Evolutionary conservation across 257 asterid genomes (phyloP).

Genomic region (Solanum megistacrolobum): DNA sequence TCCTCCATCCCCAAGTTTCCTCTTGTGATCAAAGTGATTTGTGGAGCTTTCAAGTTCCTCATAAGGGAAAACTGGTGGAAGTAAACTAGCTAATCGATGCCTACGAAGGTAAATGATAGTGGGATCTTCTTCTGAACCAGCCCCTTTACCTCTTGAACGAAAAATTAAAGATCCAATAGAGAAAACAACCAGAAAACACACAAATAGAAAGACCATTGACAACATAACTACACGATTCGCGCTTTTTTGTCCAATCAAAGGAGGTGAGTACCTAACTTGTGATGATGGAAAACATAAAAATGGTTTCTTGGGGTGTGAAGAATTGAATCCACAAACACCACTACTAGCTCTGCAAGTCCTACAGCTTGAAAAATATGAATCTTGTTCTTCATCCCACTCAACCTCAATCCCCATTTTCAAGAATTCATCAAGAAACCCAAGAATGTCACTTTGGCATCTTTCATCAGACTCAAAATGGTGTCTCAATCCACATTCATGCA

Average conservation of each 20-base stretch:
- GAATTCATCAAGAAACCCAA: slow-evolving; percentile 58
- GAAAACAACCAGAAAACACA: slow-evolving; percentile 39
- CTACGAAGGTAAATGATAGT: slow-evolving; percentile 65
- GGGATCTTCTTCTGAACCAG: slow-evolving; percentile 62
- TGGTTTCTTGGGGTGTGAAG: slow-evolving; percentile 37
- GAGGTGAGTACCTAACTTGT: not conserved
- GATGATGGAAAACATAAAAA: slow-evolving; percentile 49
- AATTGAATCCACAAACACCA: slow-evolving; percentile 77
- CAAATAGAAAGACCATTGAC: slow-evolving; percentile 27
- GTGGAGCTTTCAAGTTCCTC: slow-evolving; percentile 84
- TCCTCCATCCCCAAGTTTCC: slow-evolving; percentile 95
- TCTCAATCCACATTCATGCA: slow-evolving; percentile 48
- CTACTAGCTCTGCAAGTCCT: slow-evolving; percentile 35
- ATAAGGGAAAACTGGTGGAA: slow-evolving; percentile 81
- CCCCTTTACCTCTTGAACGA: slow-evolving; percentile 23
- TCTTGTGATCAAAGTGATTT: slow-evolving; percentile 56
- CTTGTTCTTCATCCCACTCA: slow-evolving; percentile 74
- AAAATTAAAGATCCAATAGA: slow-evolving; percentile 31
- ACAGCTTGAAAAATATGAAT: slow-evolving; percentile 54
- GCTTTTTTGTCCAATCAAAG: slow-evolving; percentile 26
- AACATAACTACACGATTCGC: slow-evolving; percentile 37
- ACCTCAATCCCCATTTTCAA: slow-evolving; percentile 57
- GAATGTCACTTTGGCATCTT: slow-evolving; percentile 66
- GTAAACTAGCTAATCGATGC: slow-evolving; percentile 71
- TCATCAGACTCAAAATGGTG: slow-evolving; percentile 49